Conservation (phyloP, 805 yeast species). For the Ogataea angusta region DNA sequence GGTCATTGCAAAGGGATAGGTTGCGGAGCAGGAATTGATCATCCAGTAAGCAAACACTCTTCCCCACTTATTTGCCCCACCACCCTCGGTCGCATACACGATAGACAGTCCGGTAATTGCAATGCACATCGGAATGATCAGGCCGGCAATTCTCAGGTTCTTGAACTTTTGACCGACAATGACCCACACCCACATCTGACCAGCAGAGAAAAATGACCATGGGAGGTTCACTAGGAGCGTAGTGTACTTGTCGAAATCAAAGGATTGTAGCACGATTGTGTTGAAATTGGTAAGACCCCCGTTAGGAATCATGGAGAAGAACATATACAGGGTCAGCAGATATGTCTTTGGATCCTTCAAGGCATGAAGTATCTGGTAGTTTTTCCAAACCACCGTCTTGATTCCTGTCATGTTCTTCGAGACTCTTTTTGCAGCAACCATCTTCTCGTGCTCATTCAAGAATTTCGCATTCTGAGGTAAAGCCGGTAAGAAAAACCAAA, state of each 20-base stretch:
- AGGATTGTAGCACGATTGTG: conserved; percentile 24
- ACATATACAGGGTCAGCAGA: conserved; percentile 19
- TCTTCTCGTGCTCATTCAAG: conserved; percentile 39
- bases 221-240: conserved; percentile 18
- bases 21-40: conserved; percentile 28
- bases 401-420: conserved; percentile 8
- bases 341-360: conserved; percentile 24
- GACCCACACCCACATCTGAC: conserved; percentile 23
- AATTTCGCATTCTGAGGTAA: conserved; percentile 45
- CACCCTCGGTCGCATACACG: conserved; percentile 26
- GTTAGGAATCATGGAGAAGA: conserved; percentile 29
- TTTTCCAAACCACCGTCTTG: conserved; percentile 26
- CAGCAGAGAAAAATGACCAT: conserved; percentile 23
- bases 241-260: conserved; percentile 15
- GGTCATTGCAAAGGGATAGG: conserved; percentile 27
- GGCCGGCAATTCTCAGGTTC: conserved; percentile 22
- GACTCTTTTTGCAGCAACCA: conserved; percentile 6
- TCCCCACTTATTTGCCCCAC: conserved; percentile 26
- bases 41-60: conserved; percentile 32
- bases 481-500: conserved; percentile 29
- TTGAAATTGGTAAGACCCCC: conserved; percentile 30
- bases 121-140: conserved; percentile 21
- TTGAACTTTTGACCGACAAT: conserved; percentile 13
- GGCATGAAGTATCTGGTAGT: conserved; percentile 22
- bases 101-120: conserved; percentile 25